Conservation (phyloP, 1,284 basidiomycete genomes). For the Singerocomus rubriflavus region DNA sequence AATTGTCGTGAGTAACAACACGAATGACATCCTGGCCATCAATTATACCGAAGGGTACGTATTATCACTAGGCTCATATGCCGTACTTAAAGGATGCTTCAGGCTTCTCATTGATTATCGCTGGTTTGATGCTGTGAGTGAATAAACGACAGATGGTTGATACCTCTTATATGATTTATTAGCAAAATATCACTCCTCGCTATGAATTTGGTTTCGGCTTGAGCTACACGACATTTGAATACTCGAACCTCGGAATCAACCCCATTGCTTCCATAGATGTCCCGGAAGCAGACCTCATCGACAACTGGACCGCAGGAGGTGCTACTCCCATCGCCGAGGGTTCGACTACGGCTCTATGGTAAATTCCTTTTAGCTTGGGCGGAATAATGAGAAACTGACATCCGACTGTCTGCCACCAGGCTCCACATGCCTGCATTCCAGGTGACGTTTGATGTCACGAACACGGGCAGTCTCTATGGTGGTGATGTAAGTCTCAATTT, state of each 20-base stretch:
- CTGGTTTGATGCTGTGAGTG: constrained; percentile 43
- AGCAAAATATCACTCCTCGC: constrained; percentile 49
- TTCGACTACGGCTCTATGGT: constrained; percentile 32
- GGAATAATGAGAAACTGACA: background rate
- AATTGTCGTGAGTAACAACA: constrained; percentile 26
- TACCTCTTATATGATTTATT: background rate
- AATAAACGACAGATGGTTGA: background rate
- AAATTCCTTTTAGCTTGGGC: constrained; percentile 6
- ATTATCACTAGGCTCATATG: background rate
- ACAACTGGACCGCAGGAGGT: constrained; percentile 58
- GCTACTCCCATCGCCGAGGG: constrained; percentile 32
- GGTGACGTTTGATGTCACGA: constrained; percentile 58
- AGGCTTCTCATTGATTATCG: constrained; percentile 58
- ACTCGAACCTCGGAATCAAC: constrained; percentile 50
- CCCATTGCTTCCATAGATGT: constrained; percentile 35
- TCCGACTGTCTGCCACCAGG: constrained; percentile 32
- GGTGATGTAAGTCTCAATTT: constrained; percentile 42
- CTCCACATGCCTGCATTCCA: constrained; percentile 60
- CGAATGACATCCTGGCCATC: constrained; percentile 30
- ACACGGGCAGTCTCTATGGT: constrained; percentile 54
- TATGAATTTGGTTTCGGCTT: constrained; percentile 65
- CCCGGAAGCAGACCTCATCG: constrained; percentile 39
- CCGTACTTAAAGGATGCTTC: constrained; percentile 13
- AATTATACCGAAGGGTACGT: constrained; percentile 41
- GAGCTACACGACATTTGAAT: constrained; percentile 79